Evolutionary conservation across 2,329 filamentous ascomycete species (phyloP).

Genomic region (Colletotrichum tanaceti): DNA sequence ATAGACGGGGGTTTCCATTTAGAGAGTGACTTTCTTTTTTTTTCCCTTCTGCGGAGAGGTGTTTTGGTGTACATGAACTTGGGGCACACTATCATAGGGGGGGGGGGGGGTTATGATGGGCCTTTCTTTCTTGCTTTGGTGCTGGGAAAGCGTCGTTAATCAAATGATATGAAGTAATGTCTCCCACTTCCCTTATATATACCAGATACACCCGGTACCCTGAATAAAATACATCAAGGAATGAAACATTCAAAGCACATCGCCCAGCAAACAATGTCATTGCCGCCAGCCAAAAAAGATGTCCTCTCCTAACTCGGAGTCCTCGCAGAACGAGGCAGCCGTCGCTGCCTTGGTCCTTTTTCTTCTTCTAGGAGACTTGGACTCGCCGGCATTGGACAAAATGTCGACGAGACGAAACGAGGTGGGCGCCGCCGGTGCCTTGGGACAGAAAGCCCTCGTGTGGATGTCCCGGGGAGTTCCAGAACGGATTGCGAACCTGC

Average conservation of each 20-base stretch:
- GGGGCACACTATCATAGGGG: not conserved
- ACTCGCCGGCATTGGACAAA: not conserved
- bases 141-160: not conserved
- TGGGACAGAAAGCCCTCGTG: not conserved
- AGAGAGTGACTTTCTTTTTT: not conserved
- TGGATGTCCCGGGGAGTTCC: not conserved
- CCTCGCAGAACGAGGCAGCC: too few species aligned
- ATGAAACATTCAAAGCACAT: not conserved
- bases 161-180: slow-evolving; percentile 9
- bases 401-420: not conserved
- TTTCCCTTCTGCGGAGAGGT: not conserved
- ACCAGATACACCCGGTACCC: not conserved
- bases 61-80: slow-evolving; percentile 8
- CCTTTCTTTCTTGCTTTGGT: not conserved
- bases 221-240: not conserved
- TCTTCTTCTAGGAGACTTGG: not conserved
- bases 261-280: not conserved
- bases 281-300: too few species aligned
- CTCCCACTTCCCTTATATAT: not conserved
- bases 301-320: too few species aligned
- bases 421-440: not conserved
- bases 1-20: slow-evolving; percentile 28
- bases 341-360: not conserved
- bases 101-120: not conserved
- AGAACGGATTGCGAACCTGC: not conserved